phyloP scores from a whole-genome alignment of 1,139 yeast genomes.

The Sugiyamaella castrensis region DNA sequence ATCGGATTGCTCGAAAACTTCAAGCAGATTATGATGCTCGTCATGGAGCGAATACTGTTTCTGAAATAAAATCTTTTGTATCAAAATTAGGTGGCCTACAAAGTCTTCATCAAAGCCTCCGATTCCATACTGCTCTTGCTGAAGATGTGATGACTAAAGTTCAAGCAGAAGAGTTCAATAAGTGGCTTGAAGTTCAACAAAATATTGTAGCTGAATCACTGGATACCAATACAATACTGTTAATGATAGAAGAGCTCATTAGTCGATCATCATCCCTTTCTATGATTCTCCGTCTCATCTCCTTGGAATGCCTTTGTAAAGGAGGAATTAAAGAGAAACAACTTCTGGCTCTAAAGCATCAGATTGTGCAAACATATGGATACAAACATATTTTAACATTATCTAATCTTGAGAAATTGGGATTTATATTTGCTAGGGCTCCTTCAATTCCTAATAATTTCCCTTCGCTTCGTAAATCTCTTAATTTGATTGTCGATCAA shows the following conservation, averaged over 20 bases:
- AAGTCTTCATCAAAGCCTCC: constrained; percentile 61
- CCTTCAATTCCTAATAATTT: constrained; percentile 35
- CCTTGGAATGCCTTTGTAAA: constrained; percentile 56
- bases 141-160: constrained; percentile 61
- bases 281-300: constrained; percentile 48
- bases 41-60: constrained; percentile 56
- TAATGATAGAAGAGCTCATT: constrained; percentile 49
- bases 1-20: constrained; percentile 64
- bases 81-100: constrained; percentile 67
- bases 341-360: constrained; percentile 47
- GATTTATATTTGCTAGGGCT: constrained; percentile 35
- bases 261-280: constrained; percentile 42
- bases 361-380: constrained; percentile 60
- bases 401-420: constrained; percentile 42
- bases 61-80: constrained; percentile 70
- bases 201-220: constrained; percentile 56
- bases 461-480: constrained; percentile 29
- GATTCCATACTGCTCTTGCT: constrained; percentile 73
- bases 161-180: constrained; percentile 49
- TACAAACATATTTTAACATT: constrained; percentile 44
- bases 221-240: constrained; percentile 50
- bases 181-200: constrained; percentile 68
- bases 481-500: constrained; percentile 34
- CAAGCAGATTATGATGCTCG: constrained; percentile 67
- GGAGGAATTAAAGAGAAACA: constrained; percentile 66